Evolutionary conservation across 2,329 filamentous ascomycete species (phyloP).

Genomic region (Mariannaea sp.): DNA sequence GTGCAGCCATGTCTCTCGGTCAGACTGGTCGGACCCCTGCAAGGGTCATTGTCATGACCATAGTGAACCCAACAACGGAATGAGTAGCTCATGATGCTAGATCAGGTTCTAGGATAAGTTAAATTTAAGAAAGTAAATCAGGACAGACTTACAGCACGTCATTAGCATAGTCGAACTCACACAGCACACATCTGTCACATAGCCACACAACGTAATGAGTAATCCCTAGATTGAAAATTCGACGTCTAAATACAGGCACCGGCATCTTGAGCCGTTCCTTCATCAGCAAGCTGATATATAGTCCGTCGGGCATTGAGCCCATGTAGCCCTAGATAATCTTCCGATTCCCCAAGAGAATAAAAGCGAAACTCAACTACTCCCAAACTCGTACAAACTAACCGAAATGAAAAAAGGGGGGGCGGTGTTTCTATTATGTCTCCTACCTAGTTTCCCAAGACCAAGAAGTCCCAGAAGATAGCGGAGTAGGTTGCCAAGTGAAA

Average conservation of each 20-base stretch:
- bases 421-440: background rate
- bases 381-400: slow-evolving; percentile 36
- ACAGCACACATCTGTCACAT: background rate
- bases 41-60: no score
- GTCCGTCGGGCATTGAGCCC: slow-evolving; percentile 15
- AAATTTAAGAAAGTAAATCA: no score
- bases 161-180: background rate
- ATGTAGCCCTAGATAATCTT: slow-evolving; percentile 23
- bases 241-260: slow-evolving; percentile 33
- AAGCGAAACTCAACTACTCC: slow-evolving; percentile 31
- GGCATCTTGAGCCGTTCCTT: slow-evolving; percentile 23
- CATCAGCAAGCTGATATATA: slow-evolving; percentile 25
- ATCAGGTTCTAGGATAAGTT: no score
- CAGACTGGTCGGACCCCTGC: no score
- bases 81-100: no score
- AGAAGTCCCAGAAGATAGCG: background rate
- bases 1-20: no score
- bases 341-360: slow-evolving; percentile 24
- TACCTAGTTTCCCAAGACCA: background rate
- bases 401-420: slow-evolving; percentile 15
- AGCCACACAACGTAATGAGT: slow-evolving; percentile 13
- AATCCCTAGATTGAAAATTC: slow-evolving; percentile 30
- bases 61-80: no score
- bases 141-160: no score
- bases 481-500: background rate